Evolutionary conservation across 2,329 filamentous ascomycete species (phyloP).

Genomic region (Cordyceps tenuipes): DNA sequence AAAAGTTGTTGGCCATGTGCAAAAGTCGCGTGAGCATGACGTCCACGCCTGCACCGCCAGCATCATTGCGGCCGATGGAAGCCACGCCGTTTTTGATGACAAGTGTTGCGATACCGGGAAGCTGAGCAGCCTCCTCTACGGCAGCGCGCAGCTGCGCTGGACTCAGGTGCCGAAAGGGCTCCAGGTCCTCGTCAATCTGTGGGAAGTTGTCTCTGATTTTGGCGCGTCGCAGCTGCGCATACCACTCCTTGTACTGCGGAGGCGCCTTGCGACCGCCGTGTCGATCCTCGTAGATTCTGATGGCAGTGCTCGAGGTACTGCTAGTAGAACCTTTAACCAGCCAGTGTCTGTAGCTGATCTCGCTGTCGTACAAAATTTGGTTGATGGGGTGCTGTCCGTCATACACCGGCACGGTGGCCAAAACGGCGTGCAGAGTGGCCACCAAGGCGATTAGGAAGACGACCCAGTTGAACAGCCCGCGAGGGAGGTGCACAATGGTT

Average conservation of each 20-base stretch:
- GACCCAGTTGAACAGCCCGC: slow-evolving; percentile 18
- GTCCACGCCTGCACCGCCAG: slow-evolving; percentile 24
- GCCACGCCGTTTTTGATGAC: slow-evolving; percentile 57
- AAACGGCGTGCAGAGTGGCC: slow-evolving; percentile 14
- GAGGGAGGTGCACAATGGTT: slow-evolving; percentile 34
- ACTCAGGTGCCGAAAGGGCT: slow-evolving; percentile 68
- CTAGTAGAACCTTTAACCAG: slow-evolving; percentile 38
- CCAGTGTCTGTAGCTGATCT: slow-evolving; percentile 42
- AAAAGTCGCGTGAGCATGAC: slow-evolving; percentile 37
- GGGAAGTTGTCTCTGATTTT: slow-evolving; percentile 73
- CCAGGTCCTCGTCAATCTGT: slow-evolving; percentile 65
- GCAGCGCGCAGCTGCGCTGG: slow-evolving; percentile 60
- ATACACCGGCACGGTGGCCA: slow-evolving; percentile 29
- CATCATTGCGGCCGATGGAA: slow-evolving; percentile 29
- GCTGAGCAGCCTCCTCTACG: slow-evolving; percentile 30
- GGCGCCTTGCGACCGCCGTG: slow-evolving; percentile 63
- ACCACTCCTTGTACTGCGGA: slow-evolving; percentile 79
- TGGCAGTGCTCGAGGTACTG: slow-evolving; percentile 37
- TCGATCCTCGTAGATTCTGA: slow-evolving; percentile 40
- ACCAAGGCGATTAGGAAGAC: not conserved
- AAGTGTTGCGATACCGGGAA: slow-evolving; percentile 38
- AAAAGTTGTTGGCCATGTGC: slow-evolving; percentile 64
- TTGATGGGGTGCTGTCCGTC: slow-evolving; percentile 36
- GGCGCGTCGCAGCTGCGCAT: slow-evolving; percentile 64
- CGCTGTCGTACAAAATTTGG: slow-evolving; percentile 40